Evolutionary conservation across 495 filamentous ascomycete species (phyloP).

Genomic region (Aspergillus cavernicola): DNA sequence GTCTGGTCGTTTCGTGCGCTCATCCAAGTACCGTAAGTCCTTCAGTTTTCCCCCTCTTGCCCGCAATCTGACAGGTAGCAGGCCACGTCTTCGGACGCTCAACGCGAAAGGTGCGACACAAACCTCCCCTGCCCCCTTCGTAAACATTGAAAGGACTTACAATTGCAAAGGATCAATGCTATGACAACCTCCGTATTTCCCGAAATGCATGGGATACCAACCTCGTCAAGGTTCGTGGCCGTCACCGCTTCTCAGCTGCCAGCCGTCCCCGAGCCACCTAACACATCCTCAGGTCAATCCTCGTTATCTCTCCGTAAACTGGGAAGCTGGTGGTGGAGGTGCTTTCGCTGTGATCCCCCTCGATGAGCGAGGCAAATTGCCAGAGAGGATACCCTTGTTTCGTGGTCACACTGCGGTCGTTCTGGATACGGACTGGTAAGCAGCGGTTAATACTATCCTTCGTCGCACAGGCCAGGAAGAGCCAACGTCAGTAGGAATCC

Average conservation of each 20-base stretch:
- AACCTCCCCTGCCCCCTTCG: background rate
- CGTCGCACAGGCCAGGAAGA: background rate
- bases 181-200: conserved; percentile 92
- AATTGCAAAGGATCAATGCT: conserved; percentile 71
- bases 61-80: conserved; percentile 42
- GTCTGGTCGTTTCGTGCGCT: conserved; percentile 96
- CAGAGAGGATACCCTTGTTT: conserved; percentile 91
- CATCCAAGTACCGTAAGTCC: conserved; percentile 93
- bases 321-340: conserved; percentile 94
- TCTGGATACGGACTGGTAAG: conserved; percentile 95
- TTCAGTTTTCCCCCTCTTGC: conserved; percentile 18
- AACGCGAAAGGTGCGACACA: conserved; percentile 72
- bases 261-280: conserved; percentile 20
- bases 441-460: conserved; percentile 12
- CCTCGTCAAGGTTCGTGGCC: conserved; percentile 73
- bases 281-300: conserved; percentile 70
- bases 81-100: conserved; percentile 97
- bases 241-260: conserved; percentile 26
- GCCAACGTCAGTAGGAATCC: conserved; percentile 66
- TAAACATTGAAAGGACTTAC: background rate
- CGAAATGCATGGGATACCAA: conserved; percentile 99
- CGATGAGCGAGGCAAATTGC: conserved; percentile 79
- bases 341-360: conserved; percentile 96
- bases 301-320: conserved; percentile 95
- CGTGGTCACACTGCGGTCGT: conserved; percentile 93